A percentile compares a stretch with the other conserved stretches of the same genome.
Conservation (phyloP, 768 basidiomycete genomes). For the Phlegmacium glaucopus region DNA sequence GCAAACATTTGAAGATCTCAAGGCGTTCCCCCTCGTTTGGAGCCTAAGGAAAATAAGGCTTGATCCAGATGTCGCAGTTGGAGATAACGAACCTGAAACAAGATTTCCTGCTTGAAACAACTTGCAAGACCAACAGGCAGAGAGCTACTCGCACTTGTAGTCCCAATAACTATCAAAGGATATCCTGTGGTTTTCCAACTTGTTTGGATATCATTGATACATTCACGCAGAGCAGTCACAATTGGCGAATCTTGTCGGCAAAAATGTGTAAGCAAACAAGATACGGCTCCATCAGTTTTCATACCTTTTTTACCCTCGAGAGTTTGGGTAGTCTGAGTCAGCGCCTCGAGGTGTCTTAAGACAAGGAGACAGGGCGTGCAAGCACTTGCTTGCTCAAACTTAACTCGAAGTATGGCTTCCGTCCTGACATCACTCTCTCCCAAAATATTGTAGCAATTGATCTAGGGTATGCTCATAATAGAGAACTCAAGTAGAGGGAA, state of each 20-base stretch:
- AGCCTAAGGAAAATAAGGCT: conserved; percentile 44
- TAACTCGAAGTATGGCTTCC: conserved; percentile 65
- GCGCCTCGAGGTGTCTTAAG: conserved; percentile 76
- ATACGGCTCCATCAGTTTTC: not conserved
- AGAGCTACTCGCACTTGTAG: conserved; percentile 61
- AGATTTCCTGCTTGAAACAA: conserved; percentile 84
- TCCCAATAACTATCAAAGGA: conserved; percentile 76
- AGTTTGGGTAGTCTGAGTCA: conserved; percentile 65
- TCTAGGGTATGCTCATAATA: conserved; percentile 37
- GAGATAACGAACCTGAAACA: conserved; percentile 54
- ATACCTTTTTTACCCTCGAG: conserved; percentile 66
- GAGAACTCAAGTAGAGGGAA: not conserved
- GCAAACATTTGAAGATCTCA: conserved; percentile 49
- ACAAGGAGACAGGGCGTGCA: conserved; percentile 87
- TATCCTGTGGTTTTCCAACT: conserved; percentile 60
- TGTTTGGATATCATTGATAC: conserved; percentile 51
- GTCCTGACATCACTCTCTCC: conserved; percentile 77
- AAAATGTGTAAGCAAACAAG: not conserved
- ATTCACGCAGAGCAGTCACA: conserved; percentile 57
- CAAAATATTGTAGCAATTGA: conserved; percentile 82
- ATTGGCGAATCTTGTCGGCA: conserved; percentile 51
- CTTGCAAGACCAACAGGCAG: conserved; percentile 61
- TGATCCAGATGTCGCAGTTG: not conserved
- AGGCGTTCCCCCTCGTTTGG: conserved; percentile 75
- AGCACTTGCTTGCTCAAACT: conserved; percentile 70